Percentiles rank a stretch among this genome's conserved stretches.
Conservation (phyloP, 2,329 filamentous ascomycete species). For the Penicillium sp. region DNA sequence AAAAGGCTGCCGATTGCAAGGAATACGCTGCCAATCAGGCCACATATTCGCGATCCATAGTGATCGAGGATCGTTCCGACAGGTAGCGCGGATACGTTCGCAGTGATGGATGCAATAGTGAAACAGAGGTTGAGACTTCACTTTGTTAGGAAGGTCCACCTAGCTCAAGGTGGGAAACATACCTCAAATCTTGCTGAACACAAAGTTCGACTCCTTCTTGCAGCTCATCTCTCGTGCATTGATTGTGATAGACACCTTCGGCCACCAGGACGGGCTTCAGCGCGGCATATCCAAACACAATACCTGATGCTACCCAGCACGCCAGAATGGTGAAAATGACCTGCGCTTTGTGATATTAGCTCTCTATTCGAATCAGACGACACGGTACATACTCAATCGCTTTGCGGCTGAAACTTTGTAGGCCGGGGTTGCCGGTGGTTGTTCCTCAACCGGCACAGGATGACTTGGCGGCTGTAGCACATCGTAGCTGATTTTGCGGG, state of each 20-base stretch:
- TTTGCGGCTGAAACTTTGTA: constrained; percentile 53
- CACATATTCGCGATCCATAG: constrained; percentile 77
- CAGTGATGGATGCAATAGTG: constrained; percentile 82
- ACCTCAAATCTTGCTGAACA: constrained; percentile 61
- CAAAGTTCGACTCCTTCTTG: constrained; percentile 57
- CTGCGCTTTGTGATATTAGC: constrained; percentile 52
- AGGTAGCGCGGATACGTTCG: constrained; percentile 83
- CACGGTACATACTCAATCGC: constrained; percentile 34
- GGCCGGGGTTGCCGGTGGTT: constrained; percentile 49
- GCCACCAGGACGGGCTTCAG: constrained; percentile 78
- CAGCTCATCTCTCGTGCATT: constrained; percentile 61
- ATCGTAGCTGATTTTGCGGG: constrained; percentile 45
- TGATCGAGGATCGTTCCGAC: constrained; percentile 83
- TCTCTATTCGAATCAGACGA: neutral
- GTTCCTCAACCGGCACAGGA: constrained; percentile 41
- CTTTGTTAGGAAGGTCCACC: constrained; percentile 12
- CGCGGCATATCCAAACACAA: constrained; percentile 83
- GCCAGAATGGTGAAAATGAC: constrained; percentile 68
- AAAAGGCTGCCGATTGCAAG: constrained; percentile 69
- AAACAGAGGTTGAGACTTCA: constrained; percentile 85
- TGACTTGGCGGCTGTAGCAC: constrained; percentile 45
- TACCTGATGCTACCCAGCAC: constrained; percentile 75
- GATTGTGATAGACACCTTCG: constrained; percentile 70
- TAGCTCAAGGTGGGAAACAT: constrained; percentile 7
- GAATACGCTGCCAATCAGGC: constrained; percentile 68